Evolutionary conservation across 1,139 yeast genomes (phyloP).

Genomic region (Yarrowia galli): DNA sequence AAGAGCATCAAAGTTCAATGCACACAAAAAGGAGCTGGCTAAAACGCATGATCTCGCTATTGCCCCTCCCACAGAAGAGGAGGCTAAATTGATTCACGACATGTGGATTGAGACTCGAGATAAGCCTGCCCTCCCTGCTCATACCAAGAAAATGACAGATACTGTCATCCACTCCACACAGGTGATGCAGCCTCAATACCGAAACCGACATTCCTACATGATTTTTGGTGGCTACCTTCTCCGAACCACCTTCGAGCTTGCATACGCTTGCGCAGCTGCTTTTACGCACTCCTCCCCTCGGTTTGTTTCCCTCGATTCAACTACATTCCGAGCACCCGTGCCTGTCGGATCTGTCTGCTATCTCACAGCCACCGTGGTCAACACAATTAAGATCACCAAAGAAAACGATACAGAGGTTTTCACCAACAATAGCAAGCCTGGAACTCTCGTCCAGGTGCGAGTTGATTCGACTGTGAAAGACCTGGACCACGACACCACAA

Average conservation of each 20-base stretch:
- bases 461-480: constrained; percentile 82
- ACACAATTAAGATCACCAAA: constrained; percentile 58
- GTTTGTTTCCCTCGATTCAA: constrained; percentile 86
- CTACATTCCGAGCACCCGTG: constrained; percentile 90
- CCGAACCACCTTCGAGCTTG: constrained; percentile 91
- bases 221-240: constrained; percentile 92
- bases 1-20: constrained; percentile 88
- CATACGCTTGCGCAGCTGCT: constrained; percentile 90
- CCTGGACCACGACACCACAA: constrained; percentile 64
- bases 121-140: constrained; percentile 52
- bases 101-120: constrained; percentile 60
- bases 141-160: constrained; percentile 67
- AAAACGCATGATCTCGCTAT: constrained; percentile 62
- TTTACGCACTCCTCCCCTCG: constrained; percentile 84
- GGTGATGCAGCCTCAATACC: constrained; percentile 95
- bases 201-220: constrained; percentile 93
- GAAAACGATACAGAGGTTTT: constrained; percentile 14
- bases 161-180: constrained; percentile 75
- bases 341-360: constrained; percentile 92
- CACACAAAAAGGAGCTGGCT: constrained; percentile 81
- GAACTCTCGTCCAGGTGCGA: constrained; percentile 85
- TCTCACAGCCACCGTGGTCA: constrained; percentile 80
- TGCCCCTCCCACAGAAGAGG: constrained; percentile 75
- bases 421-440: constrained; percentile 63
- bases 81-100: constrained; percentile 74